Conservation (phyloP, 73 alveolate genomes). For the Breviolum minutum region DNA sequence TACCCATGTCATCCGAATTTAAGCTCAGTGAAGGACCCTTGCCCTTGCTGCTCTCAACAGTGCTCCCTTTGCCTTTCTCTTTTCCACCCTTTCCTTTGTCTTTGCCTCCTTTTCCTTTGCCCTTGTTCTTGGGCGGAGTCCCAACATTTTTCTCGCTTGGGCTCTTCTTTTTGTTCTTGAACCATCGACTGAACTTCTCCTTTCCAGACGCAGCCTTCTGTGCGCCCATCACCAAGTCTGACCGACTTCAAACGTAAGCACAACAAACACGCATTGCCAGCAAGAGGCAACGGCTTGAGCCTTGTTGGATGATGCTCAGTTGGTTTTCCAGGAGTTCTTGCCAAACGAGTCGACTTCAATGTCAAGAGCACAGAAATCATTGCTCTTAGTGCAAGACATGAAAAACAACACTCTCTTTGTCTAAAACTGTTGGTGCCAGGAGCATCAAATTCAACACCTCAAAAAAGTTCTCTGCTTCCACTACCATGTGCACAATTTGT, state of each 20-base stretch:
- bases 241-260: neutral
- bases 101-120: slow-evolving; percentile 54
- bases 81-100: slow-evolving; percentile 1
- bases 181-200: slow-evolving; percentile 87
- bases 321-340: neutral
- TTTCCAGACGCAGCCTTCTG: slow-evolving; percentile 9
- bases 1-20: slow-evolving; percentile 22
- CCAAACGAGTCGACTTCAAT: neutral
- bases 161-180: slow-evolving; percentile 55
- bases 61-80: neutral
- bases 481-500: neutral
- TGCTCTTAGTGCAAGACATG: neutral
- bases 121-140: neutral
- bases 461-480: neutral
- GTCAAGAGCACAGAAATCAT: neutral
- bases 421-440: neutral
- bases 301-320: no score
- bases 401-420: neutral
- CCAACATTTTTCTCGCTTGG: slow-evolving; percentile 35
- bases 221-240: slow-evolving; percentile 2
- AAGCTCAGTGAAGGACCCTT: slow-evolving; percentile 26
- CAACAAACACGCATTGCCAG: no score
- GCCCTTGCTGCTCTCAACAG: neutral
- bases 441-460: neutral
- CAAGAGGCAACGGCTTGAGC: no score